Evolutionary conservation across 331 rosid genomes (phyloP).

Genomic region (Quercus tomentella): DNA sequence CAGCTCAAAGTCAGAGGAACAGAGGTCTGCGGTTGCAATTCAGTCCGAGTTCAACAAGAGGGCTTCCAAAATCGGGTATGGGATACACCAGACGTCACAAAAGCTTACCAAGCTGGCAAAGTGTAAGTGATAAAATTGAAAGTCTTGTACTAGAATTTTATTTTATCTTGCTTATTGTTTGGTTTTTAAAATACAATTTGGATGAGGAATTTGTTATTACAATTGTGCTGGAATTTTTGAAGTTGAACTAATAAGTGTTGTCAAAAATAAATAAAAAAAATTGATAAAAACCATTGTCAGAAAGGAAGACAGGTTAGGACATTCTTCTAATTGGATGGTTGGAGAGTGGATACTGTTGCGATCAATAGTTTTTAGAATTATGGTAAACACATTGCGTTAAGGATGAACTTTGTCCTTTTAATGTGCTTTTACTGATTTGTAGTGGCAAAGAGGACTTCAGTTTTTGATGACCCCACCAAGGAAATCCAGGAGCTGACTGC

Average conservation of each 20-base stretch:
- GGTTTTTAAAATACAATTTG: not conserved
- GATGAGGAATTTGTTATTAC: not conserved
- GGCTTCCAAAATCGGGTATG: conserved; percentile 85
- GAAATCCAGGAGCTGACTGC: conserved; percentile 91
- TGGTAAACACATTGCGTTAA: not conserved
- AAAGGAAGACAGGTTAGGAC: not conserved
- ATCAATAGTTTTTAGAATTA: not conserved
- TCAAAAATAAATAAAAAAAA: no score
- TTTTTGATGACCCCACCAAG: conserved; percentile 81
- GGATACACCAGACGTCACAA: conserved; percentile 90
- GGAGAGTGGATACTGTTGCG: not conserved
- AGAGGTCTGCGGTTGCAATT: conserved; percentile 50
- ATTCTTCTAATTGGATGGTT: not conserved
- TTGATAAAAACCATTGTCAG: not conserved
- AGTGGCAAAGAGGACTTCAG: conserved; percentile 95
- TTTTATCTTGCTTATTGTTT: not conserved
- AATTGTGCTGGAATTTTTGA: not conserved
- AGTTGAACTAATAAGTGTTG: not conserved
- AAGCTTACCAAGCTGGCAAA: conserved; percentile 82
- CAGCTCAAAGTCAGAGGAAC: conserved; percentile 66
- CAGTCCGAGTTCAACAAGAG: conserved; percentile 81
- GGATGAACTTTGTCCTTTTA: not conserved
- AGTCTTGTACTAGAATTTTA: not conserved
- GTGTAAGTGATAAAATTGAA: conserved; percentile 41
- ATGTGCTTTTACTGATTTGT: conserved; percentile 6